Conservation (phyloP, 2,329 filamentous ascomycete genomes). For the Fusarium staphyleae region DNA sequence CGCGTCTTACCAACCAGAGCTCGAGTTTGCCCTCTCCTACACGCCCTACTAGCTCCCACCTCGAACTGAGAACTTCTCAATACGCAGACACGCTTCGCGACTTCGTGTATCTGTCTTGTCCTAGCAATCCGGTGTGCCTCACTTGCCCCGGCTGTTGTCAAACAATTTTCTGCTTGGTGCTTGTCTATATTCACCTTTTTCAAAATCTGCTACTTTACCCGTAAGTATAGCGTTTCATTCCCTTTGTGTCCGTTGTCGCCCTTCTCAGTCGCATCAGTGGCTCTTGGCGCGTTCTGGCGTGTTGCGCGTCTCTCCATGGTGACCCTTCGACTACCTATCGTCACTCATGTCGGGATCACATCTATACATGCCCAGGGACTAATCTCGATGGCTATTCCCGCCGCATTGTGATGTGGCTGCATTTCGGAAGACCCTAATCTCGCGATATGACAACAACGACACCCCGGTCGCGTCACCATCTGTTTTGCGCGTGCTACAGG, state of each 20-base stretch:
- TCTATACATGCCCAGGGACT: background rate
- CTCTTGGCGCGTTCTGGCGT: slow-evolving; percentile 25
- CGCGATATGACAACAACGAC: slow-evolving; percentile 23
- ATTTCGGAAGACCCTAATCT: slow-evolving; percentile 1
- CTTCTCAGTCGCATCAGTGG: slow-evolving; percentile 20
- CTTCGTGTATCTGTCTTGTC: slow-evolving; percentile 40
- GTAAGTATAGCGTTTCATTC: slow-evolving; percentile 45
- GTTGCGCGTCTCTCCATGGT: slow-evolving; percentile 22
- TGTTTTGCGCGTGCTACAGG: slow-evolving; percentile 36
- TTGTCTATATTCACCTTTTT: slow-evolving; percentile 35
- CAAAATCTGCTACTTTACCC: slow-evolving; percentile 42
- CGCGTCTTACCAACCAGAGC: slow-evolving; percentile 30
- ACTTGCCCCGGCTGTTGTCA: slow-evolving; percentile 37
- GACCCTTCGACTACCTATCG: background rate
- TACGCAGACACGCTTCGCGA: slow-evolving; percentile 36
- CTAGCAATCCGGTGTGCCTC: slow-evolving; percentile 35
- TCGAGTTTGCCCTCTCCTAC: slow-evolving; percentile 24
- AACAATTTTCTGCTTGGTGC: slow-evolving; percentile 12
- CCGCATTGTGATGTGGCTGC: background rate
- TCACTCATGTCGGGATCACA: background rate
- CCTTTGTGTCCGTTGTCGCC: slow-evolving; percentile 16
- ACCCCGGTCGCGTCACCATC: slow-evolving; percentile 40
- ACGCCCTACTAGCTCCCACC: slow-evolving; percentile 22
- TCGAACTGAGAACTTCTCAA: slow-evolving; percentile 33
- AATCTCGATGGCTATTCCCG: background rate